These are phyloP conservation scores for Noccaea caerulescens DNA, from an alignment of 345 rosid species.

Conservation along the genomic window DNA sequence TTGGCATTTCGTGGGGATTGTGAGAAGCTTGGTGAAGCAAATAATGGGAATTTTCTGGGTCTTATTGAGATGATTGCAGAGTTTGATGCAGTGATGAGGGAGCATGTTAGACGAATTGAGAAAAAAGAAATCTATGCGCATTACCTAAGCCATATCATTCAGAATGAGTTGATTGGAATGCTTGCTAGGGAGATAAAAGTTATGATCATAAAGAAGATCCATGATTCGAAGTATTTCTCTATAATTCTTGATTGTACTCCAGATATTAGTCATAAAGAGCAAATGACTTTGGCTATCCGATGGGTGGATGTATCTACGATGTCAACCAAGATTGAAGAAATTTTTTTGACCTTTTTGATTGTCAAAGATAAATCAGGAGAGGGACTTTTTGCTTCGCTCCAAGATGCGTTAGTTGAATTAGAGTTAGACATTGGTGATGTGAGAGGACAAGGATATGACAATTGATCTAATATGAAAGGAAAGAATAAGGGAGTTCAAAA, in stretches of 20 bases:
- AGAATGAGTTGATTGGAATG: neutral
- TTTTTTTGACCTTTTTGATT: neutral
- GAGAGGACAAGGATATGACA: constrained; percentile 4
- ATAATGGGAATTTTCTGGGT: too few relatives aligned
- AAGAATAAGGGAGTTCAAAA: constrained; percentile 10
- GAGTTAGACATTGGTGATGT: constrained; percentile 5
- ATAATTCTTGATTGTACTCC: neutral
- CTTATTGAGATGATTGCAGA: constrained; percentile 3
- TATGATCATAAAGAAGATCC: constrained; percentile 3
- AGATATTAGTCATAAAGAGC: neutral
- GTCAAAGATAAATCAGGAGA: constrained; percentile 10
- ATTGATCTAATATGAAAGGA: constrained; percentile 7
- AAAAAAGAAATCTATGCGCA: neutral
- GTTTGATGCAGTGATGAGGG: neutral
- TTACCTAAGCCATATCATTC: neutral
- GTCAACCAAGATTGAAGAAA: neutral
- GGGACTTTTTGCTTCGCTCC: neutral
- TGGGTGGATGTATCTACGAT: neutral
- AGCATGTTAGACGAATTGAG: neutral
- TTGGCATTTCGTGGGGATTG: too few relatives aligned
- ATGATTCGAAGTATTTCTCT: neutral
- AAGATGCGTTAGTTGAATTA: neutral
- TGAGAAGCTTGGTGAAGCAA: too few relatives aligned
- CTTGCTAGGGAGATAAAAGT: neutral
- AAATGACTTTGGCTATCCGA: neutral